Evolutionary conservation across 208 protist genomes (phyloP).

Genomic region (Trypanosomatidae sp.): DNA sequence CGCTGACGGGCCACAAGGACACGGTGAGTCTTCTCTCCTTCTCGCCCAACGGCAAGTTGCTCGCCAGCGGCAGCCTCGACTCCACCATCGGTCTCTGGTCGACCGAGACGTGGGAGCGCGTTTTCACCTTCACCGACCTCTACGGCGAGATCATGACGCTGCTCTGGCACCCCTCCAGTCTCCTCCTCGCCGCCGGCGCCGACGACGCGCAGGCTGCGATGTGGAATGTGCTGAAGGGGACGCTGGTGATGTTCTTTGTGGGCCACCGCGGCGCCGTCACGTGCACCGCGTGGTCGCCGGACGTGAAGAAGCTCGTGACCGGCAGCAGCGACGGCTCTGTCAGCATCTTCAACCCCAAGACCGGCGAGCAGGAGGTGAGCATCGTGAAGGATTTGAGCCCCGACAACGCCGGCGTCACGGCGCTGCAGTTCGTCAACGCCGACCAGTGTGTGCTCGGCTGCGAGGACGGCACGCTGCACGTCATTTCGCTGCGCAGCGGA

Average conservation of each 20-base stretch:
- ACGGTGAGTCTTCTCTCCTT: conserved; percentile 81
- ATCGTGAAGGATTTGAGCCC: conserved; percentile 74
- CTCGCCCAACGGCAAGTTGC: conserved; percentile 73
- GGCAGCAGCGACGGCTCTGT: conserved; percentile 91
- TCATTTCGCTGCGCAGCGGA: conserved; percentile 63
- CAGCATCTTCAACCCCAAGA: conserved; percentile 93
- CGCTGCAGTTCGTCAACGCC: conserved; percentile 57
- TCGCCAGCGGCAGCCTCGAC: conserved; percentile 81
- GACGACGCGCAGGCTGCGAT: conserved; percentile 93
- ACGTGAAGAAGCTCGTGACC: conserved; percentile 91
- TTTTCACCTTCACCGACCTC: conserved; percentile 75
- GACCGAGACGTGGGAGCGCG: conserved; percentile 76
- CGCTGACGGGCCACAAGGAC: conserved; percentile 74
- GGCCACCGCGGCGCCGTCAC: conserved; percentile 89
- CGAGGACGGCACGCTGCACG: conserved; percentile 84
- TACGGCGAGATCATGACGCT: conserved; percentile 81
- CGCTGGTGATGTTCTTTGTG: conserved; percentile 89
- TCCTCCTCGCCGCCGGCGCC: conserved; percentile 87
- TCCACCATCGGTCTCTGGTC: conserved; percentile 73
- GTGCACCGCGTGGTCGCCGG: conserved; percentile 79
- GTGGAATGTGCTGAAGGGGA: conserved; percentile 92
- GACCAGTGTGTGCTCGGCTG: conserved; percentile 83
- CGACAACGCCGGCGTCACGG: conserved; percentile 69
- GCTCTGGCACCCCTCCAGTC: conserved; percentile 94
- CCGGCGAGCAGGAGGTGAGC: conserved; percentile 56